phyloP scores from a whole-genome alignment of 371 early-diverging fungal genomes.

The Mucor irregularis region DNA sequence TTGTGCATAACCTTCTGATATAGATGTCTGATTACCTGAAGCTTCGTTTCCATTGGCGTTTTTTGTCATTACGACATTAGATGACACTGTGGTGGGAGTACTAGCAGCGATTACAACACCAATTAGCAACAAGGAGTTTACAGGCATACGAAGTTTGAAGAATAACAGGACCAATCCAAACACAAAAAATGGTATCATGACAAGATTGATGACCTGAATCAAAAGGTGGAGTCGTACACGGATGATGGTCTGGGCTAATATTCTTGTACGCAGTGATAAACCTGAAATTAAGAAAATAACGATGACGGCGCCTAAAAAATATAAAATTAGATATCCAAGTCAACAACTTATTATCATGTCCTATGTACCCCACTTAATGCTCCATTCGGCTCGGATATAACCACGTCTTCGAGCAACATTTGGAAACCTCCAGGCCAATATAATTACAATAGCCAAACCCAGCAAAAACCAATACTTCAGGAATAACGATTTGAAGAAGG shows the following conservation, averaged over 20 bases:
- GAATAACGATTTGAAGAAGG: neutral
- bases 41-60: slow-evolving; percentile 74
- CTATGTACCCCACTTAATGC: slow-evolving; percentile 61
- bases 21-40: slow-evolving; percentile 30
- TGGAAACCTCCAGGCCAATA: slow-evolving; percentile 58
- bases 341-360: neutral
- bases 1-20: neutral
- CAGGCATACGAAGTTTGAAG: slow-evolving; percentile 37
- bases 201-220: slow-evolving; percentile 64
- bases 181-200: slow-evolving; percentile 67
- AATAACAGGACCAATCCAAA: slow-evolving; percentile 62
- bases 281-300: slow-evolving; percentile 77
- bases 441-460: slow-evolving; percentile 59
- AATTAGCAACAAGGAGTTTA: slow-evolving; percentile 62
- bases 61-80: slow-evolving; percentile 81
- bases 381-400: slow-evolving; percentile 56
- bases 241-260: slow-evolving; percentile 59
- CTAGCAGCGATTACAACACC: slow-evolving; percentile 71
- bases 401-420: slow-evolving; percentile 57
- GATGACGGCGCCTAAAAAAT: slow-evolving; percentile 53
- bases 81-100: slow-evolving; percentile 78
- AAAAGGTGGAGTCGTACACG: slow-evolving; percentile 65
- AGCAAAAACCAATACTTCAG: slow-evolving; percentile 40
- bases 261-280: slow-evolving; percentile 65
- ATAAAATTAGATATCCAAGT: neutral